Evolutionary conservation across 768 basidiomycete genomes (phyloP), one percentile per base, ranked within the genome.

Genomic region (Kwoniella sp.): DNA sequence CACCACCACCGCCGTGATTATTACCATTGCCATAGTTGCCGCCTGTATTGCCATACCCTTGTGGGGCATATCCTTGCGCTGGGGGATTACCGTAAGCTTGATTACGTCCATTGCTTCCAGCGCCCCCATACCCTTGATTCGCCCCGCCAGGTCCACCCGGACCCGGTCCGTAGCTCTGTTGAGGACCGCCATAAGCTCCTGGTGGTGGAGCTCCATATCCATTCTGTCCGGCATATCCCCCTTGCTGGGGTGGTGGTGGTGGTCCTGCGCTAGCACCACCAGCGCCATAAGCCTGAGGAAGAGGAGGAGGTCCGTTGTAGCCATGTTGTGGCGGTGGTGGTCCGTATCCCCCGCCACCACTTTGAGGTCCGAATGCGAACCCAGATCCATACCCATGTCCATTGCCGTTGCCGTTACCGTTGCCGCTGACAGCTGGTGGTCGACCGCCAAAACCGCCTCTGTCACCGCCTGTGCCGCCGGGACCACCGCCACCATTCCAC

Each of bases 351-450:
- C 64, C 60, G 54, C 61, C 72, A 59, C 61, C 62, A 20, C 60
- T 61, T 5, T 17, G 8, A 45, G 41, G 41, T 17, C 41, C 41
- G 20, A 17, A 17, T 17, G 11, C 41, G 20, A 17, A 17, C 11
- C 41, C 41, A 20, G 5, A 17, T 11, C 41, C 41, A 17, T 11
- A 45, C 41, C 41, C 41, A 22, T 25, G 13, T 20, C 59, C 58
- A 28, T 55, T 77, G 30, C 81, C 79, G 20, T 77, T 75, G 1
- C 82, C 78, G 30, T 79, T 74, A 4, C 22, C 26, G n/a, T 74
- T 71, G 11, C 31, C 34, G 51, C 37, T 53, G 51, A 37, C 50
- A 2, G 20, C 23, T 1, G 38, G 29, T 0, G 25, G 58, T 30
- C 37, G 48, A 58, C 25, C 28, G 47, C 55, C 50, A 15, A 34